Evolutionary conservation across 164 flowering plant genomes (phyloP), one percentile per base, ranked within the genome.

Genomic region (Hamamelis virginiana): DNA sequence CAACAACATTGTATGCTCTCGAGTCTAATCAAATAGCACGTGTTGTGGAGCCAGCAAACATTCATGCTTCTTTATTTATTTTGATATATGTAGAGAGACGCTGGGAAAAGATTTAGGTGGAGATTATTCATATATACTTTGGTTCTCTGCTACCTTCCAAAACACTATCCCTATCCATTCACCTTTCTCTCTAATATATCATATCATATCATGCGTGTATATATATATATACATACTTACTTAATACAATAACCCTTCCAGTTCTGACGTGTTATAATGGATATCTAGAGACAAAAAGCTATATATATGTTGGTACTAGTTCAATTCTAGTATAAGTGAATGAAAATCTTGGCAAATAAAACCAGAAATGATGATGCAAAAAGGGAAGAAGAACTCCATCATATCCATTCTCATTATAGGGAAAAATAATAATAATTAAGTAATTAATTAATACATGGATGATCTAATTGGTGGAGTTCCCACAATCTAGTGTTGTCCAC

Each of bases 401-500:
- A n/a, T 5, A 60, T 27, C 27, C 50, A 38, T 0, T 16, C 25
- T 44, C 60, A 33, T 19, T 8, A 18, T 18, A 18, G 5, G 16
- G 26, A 14, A 50, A 44, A n/a, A 25, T 53, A n/a, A 8, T n/a
- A n/a, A n/a, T n/a, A n/a, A n/a, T n/a, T n/a, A n/a, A n/a, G n/a
- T n/a, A n/a, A n/a, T n/a, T n/a, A n/a, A n/a, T n/a, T n/a, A n/a
- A n/a, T n/a, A n/a, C n/a, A 61, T 48, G 62, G 53, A 62, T 68
- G 72, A 58, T 72, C 75, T 58, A 64, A 76, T 59, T 28, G 73
- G 80, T 80, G 86, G 83, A 72, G 76, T 48, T 76, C 71, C 80
- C 82, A 78, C 83, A 71, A 75, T 14, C 62, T 70, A 74, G 79
- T 74, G 75, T 72, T 65, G 46, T 72, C 76, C 81, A 80, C 73